These are phyloP conservation scores for Oxytropis ochrocephala DNA, from an alignment of 306 rosid species.

Conservation along the genomic window DNA sequence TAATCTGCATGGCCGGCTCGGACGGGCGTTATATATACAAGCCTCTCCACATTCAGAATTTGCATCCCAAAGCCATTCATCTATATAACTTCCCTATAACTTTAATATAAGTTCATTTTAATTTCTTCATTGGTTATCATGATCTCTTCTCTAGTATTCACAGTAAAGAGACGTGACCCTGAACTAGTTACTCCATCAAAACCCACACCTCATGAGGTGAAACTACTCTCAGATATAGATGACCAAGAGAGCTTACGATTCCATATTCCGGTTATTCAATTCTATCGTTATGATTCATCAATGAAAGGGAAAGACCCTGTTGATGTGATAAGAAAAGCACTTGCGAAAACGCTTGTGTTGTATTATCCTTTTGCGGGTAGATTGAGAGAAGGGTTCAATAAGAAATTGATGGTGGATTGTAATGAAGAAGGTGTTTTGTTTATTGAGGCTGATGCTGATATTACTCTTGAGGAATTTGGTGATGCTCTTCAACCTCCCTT, in stretches of 20 bases:
- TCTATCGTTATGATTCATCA: background rate
- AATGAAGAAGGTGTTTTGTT: background rate
- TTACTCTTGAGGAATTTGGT: too few species aligned
- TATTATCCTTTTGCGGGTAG: conserved; percentile 25
- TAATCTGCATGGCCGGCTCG: too few species aligned
- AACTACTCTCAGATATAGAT: conserved; percentile 26
- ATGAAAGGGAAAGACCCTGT: background rate
- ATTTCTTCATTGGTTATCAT: background rate
- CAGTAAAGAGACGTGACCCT: background rate
- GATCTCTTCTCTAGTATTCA: background rate
- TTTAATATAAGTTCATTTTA: too few species aligned
- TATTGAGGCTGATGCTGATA: too few species aligned
- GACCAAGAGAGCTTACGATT: conserved; percentile 19
- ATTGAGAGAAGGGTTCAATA: conserved; percentile 4
- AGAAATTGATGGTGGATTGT: conserved; percentile 20
- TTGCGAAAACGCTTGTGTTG: conserved; percentile 14
- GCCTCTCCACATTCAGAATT: too few species aligned
- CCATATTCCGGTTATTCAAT: conserved; percentile 23
- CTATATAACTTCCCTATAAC: too few species aligned
- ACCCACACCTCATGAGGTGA: conserved; percentile 23
- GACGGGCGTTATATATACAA: too few species aligned
- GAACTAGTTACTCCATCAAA: conserved; percentile 22
- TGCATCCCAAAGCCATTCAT: too few species aligned
- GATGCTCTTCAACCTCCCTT: too few species aligned
- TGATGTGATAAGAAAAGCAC: background rate